phyloP scores from a whole-genome alignment of 331 rosid species.

The Pyracantha coccinea region DNA sequence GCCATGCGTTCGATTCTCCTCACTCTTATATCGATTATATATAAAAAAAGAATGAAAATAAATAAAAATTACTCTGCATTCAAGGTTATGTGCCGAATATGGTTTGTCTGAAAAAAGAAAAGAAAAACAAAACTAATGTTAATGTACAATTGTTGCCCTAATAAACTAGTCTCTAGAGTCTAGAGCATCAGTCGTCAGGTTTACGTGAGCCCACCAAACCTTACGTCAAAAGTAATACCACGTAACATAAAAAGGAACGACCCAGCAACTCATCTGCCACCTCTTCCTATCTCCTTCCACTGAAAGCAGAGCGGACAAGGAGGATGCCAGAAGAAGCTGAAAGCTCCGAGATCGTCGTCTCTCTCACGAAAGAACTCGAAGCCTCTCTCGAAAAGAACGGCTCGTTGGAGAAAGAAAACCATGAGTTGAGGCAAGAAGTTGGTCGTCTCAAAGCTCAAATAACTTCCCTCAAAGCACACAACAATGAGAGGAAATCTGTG shows the following conservation, averaged over 20 bases:
- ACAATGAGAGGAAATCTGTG: slow-evolving; percentile 68
- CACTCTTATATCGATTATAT: too few relatives aligned
- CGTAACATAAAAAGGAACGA: slow-evolving; percentile 22
- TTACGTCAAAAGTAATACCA: slow-evolving; percentile 42
- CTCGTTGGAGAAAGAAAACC: slow-evolving; percentile 65
- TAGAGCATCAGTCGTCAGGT: not conserved
- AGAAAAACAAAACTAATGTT: not conserved
- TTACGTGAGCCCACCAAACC: slow-evolving; percentile 32
- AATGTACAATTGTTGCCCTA: not conserved
- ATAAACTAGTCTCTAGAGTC: not conserved
- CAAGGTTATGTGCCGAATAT: not conserved
- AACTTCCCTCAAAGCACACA: slow-evolving; percentile 56
- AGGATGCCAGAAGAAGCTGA: slow-evolving; percentile 41
- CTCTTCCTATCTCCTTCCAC: not conserved
- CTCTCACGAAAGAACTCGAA: slow-evolving; percentile 45
- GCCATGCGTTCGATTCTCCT: not conserved
- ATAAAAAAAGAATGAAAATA: not conserved
- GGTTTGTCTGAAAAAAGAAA: too few relatives aligned
- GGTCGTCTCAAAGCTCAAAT: slow-evolving; percentile 52
- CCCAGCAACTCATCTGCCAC: slow-evolving; percentile 10
- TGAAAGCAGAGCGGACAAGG: slow-evolving; percentile 8
- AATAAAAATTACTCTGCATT: too few relatives aligned
- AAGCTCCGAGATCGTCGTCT: slow-evolving; percentile 35
- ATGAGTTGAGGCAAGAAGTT: slow-evolving; percentile 61
- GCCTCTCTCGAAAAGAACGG: slow-evolving; percentile 37